phyloP scores from a whole-genome alignment of 1,139 yeast genomes.

The Pichia sp. region DNA sequence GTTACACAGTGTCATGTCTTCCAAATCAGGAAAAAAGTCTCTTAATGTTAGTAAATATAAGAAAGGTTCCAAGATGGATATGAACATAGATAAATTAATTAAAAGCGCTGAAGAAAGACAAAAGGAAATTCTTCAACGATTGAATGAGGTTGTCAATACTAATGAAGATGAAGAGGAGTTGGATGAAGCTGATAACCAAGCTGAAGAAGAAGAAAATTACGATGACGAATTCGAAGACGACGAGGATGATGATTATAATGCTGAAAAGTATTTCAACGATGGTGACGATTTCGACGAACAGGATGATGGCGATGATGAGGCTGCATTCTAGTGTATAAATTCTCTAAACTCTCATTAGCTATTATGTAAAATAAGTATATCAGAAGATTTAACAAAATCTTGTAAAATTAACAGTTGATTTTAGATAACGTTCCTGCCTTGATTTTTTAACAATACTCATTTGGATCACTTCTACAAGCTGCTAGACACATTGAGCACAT shows the following conservation, averaged over 20 bases:
- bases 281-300: slow-evolving; percentile 52
- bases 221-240: slow-evolving; percentile 83
- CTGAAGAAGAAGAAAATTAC: slow-evolving; percentile 68
- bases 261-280: slow-evolving; percentile 68
- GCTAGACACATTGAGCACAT: no score
- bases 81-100: slow-evolving; percentile 37
- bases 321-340: slow-evolving; percentile 52
- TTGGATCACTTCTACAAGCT: no score
- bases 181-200: slow-evolving; percentile 51
- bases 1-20: slow-evolving; percentile 59
- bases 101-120: slow-evolving; percentile 35
- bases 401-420: no score
- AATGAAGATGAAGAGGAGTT: slow-evolving; percentile 36
- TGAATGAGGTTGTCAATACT: slow-evolving; percentile 54
- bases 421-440: no score
- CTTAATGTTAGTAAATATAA: slow-evolving; percentile 50
- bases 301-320: slow-evolving; percentile 57
- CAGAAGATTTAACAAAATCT: no score
- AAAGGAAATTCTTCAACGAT: slow-evolving; percentile 51
- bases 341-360: neutral
- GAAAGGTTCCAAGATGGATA: slow-evolving; percentile 35
- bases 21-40: slow-evolving; percentile 42
- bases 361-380: no score
- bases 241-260: slow-evolving; percentile 73
- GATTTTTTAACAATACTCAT: no score